Conservation (phyloP, 331 rosid species). For the Pyrus hybrid region DNA sequence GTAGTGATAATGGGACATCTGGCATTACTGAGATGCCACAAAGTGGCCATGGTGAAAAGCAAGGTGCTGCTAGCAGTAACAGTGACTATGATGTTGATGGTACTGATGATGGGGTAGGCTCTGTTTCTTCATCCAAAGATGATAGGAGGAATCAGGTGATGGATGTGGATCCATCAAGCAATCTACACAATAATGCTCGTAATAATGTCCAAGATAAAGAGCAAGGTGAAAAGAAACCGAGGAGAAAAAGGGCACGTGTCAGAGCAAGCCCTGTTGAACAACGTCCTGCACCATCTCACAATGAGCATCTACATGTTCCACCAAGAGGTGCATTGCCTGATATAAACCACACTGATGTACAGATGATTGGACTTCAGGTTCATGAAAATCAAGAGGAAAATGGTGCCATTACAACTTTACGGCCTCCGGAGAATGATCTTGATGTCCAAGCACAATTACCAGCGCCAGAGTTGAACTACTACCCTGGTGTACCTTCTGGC, state of each 20-base stretch:
- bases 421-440: conserved; percentile 28
- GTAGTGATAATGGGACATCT: conserved; percentile 77
- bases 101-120: conserved; percentile 56
- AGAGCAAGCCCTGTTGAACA: conserved; percentile 9
- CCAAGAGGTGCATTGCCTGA: conserved; percentile 27
- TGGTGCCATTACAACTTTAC: conserved; percentile 31
- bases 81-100: conserved; percentile 81
- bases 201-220: conserved; percentile 32
- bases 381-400: conserved; percentile 32
- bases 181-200: conserved; percentile 4
- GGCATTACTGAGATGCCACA: conserved; percentile 51
- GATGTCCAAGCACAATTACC: conserved; percentile 37
- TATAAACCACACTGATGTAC: conserved; percentile 37
- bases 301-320: conserved; percentile 28
- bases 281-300: conserved; percentile 23
- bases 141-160: conserved; percentile 36
- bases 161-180: conserved; percentile 52
- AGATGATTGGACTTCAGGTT: conserved; percentile 29
- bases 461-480: conserved; percentile 32
- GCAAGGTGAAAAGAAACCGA: conserved; percentile 28
- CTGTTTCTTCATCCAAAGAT: conserved; percentile 86
- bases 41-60: conserved; percentile 33
- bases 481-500: conserved; percentile 32
- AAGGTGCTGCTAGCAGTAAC: conserved; percentile 45
- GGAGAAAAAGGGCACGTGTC: conserved; percentile 26